phyloP scores from a whole-genome alignment of 2,329 filamentous ascomycete genomes.

The Diaporthe sp. region DNA sequence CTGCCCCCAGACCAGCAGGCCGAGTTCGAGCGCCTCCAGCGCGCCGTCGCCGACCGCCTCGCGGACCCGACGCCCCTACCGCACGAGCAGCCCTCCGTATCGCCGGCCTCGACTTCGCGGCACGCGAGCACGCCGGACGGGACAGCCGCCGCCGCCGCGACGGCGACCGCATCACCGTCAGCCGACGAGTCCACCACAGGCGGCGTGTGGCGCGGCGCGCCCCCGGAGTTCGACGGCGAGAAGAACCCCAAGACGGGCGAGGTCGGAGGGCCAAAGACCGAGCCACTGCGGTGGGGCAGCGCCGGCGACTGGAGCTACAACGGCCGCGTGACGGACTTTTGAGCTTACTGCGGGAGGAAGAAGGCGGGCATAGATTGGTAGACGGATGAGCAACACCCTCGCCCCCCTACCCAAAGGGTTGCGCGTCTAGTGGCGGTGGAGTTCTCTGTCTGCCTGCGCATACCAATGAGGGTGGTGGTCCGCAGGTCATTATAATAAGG shows the following conservation, averaged over 20 bases:
- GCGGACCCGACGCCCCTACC: slow-evolving; percentile 50
- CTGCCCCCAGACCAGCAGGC: slow-evolving; percentile 92
- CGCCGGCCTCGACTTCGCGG: slow-evolving; percentile 44
- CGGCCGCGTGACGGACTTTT: slow-evolving; percentile 92
- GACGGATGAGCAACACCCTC: not conserved
- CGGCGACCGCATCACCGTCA: slow-evolving; percentile 42
- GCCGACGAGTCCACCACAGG: slow-evolving; percentile 67
- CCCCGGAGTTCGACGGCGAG: slow-evolving; percentile 94
- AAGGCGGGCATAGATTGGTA: not conserved
- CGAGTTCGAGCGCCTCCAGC: slow-evolving; percentile 89
- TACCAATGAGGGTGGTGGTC: no score
- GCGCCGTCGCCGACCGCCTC: slow-evolving; percentile 64
- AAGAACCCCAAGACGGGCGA: slow-evolving; percentile 94
- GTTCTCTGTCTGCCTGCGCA: not conserved
- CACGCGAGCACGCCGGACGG: slow-evolving; percentile 47
- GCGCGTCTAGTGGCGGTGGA: no score
- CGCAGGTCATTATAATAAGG: no score
- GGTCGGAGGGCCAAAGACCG: slow-evolving; percentile 96
- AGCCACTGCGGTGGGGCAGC: slow-evolving; percentile 89
- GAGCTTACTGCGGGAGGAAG: not conserved
- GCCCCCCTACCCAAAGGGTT: no score
- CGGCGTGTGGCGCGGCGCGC: slow-evolving; percentile 80
- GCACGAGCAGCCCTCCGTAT: slow-evolving; percentile 44
- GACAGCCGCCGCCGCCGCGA: slow-evolving; percentile 42
- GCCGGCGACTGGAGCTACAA: slow-evolving; percentile 91